Percentiles rank a stretch among this genome's conserved stretches.
These are phyloP conservation scores for Hypoxylon rickii DNA, from an alignment of 495 filamentous ascomycete species.

Conservation along the genomic window DNA sequence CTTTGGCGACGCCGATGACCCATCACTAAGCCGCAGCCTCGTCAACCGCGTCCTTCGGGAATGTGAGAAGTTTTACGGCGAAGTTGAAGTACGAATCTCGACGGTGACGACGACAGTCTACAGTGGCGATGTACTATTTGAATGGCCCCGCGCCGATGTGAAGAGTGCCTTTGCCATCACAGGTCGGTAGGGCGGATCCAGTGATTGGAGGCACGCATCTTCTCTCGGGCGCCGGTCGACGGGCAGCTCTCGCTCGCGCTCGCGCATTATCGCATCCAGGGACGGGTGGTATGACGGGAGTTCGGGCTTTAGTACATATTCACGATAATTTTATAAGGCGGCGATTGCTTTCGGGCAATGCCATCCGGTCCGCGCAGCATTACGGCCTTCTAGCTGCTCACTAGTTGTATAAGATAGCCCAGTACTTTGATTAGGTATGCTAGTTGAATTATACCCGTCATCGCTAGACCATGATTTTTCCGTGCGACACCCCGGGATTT, in stretches of 20 bases:
- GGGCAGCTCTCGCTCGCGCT: conserved; percentile 21
- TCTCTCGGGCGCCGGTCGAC: conserved; percentile 25
- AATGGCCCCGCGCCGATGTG: conserved; percentile 59
- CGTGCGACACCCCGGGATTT: too few species aligned
- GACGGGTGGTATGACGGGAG: conserved; percentile 31
- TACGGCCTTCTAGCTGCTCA: not conserved
- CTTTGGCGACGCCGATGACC: conserved; percentile 86
- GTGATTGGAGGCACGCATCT: conserved; percentile 34
- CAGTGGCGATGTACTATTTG: conserved; percentile 58
- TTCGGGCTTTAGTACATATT: conserved; percentile 33
- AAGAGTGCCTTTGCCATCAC: conserved; percentile 52
- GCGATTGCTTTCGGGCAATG: not conserved
- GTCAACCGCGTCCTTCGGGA: conserved; percentile 78
- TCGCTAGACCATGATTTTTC: not conserved
- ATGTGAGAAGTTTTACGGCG: conserved; percentile 78
- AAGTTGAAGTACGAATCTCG: conserved; percentile 71
- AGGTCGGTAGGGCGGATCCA: conserved; percentile 46
- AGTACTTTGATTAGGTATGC: not conserved
- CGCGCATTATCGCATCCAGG: conserved; percentile 15
- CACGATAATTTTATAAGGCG: conserved; percentile 34
- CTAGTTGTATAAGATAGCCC: not conserved
- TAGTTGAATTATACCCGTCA: not conserved
- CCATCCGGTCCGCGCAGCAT: not conserved
- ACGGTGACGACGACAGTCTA: conserved; percentile 63
- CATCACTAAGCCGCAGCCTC: conserved; percentile 64